Conservation (phyloP, 306 rosid genomes). For the Quercus wislizeni region DNA sequence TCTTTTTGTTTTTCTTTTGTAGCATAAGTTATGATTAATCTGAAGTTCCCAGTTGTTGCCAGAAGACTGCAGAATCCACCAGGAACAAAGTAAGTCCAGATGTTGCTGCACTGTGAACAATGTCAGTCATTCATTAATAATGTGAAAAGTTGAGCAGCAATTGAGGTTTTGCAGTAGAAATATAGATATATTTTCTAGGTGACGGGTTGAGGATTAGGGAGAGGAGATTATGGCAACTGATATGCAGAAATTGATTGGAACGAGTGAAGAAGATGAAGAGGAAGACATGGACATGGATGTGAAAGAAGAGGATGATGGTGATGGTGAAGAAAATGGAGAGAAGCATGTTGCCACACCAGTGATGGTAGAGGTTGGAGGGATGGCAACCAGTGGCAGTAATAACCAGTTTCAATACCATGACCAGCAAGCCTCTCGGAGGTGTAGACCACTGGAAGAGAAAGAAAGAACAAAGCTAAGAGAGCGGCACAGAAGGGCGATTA, state of each 20-base stretch:
- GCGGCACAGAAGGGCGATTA: conserved; percentile 96
- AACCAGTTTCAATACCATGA: conserved; percentile 58
- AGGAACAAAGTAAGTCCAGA: neutral
- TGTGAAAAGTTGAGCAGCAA: neutral
- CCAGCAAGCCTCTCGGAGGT: conserved; percentile 70
- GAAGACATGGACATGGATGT: conserved; percentile 90
- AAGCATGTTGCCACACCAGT: conserved; percentile 34
- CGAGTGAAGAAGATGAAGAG: conserved; percentile 87
- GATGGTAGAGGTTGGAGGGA: conserved; percentile 66
- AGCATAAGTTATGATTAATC: conserved; percentile 1
- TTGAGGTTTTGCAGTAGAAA: conserved; percentile 12
- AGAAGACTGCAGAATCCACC: neutral
- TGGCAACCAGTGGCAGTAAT: conserved; percentile 46
- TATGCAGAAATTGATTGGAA: conserved; percentile 73
- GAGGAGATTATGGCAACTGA: conserved; percentile 64
- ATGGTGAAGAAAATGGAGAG: conserved; percentile 51
- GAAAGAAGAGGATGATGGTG: conserved; percentile 77
- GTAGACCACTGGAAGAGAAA: conserved; percentile 91
- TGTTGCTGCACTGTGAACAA: neutral
- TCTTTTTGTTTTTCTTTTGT: neutral
- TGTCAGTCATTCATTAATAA: neutral
- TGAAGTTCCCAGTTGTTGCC: conserved; percentile 2
- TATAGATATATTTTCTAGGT: conserved; percentile 15
- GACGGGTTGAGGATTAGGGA: conserved; percentile 26
- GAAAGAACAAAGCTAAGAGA: conserved; percentile 97